These are phyloP conservation scores for Torulaspora indica DNA, from an alignment of 805 yeast species.

Conservation along the genomic window DNA sequence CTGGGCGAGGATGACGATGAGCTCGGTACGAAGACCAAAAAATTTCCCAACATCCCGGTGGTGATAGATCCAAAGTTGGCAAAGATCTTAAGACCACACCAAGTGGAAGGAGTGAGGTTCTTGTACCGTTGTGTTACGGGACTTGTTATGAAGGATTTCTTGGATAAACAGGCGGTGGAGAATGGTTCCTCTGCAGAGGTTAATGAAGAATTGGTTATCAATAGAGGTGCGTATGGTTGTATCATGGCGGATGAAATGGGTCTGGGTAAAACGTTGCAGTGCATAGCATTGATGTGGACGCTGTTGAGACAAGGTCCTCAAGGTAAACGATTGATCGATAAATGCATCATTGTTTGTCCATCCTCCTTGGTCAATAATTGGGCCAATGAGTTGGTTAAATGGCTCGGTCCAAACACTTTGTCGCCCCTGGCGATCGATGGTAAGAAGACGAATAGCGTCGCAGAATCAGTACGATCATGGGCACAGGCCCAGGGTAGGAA, in stretches of 20 bases:
- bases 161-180: constrained; percentile 27
- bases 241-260: constrained; percentile 99
- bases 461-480: constrained; percentile 71
- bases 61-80: constrained; percentile 88
- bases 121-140: constrained; percentile 90
- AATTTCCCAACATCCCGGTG: constrained; percentile 84
- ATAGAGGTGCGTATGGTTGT: constrained; percentile 84
- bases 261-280: constrained; percentile 83
- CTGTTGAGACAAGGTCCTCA: constrained; percentile 82
- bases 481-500: constrained; percentile 81
- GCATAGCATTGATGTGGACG: constrained; percentile 91
- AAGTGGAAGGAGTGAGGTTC: constrained; percentile 90
- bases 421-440: constrained; percentile 93
- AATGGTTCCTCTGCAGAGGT: constrained; percentile 6
- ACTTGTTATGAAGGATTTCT: constrained; percentile 43
- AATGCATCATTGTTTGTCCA: constrained; percentile 91
- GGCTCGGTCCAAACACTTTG: constrained; percentile 90
- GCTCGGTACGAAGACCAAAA: constrained; percentile 41
- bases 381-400: constrained; percentile 93
- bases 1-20: constrained; percentile 63
- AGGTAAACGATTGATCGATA: constrained; percentile 72
- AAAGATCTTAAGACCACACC: constrained; percentile 89
- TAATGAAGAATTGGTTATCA: constrained; percentile 27
- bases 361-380: constrained; percentile 89
- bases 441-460: constrained; percentile 59